phyloP scores from a whole-genome alignment of 1,284 basidiomycete genomes.

The Stygiomarasmius scandens region DNA sequence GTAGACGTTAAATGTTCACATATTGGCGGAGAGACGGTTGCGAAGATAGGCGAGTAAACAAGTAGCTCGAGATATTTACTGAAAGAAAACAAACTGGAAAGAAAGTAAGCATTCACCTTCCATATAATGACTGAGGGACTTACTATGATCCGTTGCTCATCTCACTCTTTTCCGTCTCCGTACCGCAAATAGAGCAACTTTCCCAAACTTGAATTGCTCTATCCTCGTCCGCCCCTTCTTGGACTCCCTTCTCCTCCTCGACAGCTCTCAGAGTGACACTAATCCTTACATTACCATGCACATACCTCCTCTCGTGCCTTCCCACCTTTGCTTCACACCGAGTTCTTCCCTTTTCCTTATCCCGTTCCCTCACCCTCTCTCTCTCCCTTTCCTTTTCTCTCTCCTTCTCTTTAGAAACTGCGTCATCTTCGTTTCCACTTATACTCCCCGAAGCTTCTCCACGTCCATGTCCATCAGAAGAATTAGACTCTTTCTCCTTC shows the following conservation, averaged over 20 bases:
- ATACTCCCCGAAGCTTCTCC: not conserved
- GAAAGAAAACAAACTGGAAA: conserved; percentile 52
- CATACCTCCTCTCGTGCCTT: conserved; percentile 52
- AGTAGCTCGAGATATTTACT: conserved; percentile 70
- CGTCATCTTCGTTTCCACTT: not conserved
- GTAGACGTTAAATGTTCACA: conserved; percentile 56
- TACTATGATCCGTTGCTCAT: conserved; percentile 65
- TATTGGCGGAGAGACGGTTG: conserved; percentile 39
- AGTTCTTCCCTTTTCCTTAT: conserved; percentile 11
- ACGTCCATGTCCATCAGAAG: not conserved
- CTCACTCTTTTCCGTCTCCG: conserved; percentile 35
- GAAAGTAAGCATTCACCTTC: not conserved
- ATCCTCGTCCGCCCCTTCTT: conserved; percentile 19
- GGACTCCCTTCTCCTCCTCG: conserved; percentile 24
- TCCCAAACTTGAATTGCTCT: conserved; percentile 47
- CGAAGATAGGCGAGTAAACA: conserved; percentile 57
- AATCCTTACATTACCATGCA: conserved; percentile 53
- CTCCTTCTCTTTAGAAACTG: not conserved
- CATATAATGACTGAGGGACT: conserved; percentile 25
- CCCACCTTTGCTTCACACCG: conserved; percentile 45
- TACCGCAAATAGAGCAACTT: conserved; percentile 56
- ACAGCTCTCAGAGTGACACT: conserved; percentile 23
- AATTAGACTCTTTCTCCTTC: not conserved
- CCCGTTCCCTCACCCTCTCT: not conserved
- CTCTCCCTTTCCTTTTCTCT: not conserved